phyloP scores from a whole-genome alignment of 2,329 filamentous ascomycete species.

The Sclerotinia minor region DNA sequence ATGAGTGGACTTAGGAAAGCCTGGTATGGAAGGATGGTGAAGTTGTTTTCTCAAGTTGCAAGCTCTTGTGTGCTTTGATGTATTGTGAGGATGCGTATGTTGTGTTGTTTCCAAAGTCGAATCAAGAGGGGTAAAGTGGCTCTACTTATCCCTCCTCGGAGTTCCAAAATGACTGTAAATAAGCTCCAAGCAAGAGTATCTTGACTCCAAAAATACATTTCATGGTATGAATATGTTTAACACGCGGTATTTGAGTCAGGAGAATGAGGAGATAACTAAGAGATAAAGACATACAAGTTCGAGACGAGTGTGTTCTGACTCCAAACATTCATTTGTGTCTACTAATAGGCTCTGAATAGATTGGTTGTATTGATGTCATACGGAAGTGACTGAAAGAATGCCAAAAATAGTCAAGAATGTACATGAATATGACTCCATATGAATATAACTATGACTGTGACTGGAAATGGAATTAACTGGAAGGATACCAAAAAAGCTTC shows the following conservation, averaged over 20 bases:
- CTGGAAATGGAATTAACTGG: no score
- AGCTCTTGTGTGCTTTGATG: not conserved
- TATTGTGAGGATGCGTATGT: not conserved
- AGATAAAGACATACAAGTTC: not conserved
- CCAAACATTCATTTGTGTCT: not conserved
- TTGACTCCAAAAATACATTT: not conserved
- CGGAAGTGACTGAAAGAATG: not conserved
- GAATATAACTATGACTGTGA: no score
- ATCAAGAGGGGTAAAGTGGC: not conserved
- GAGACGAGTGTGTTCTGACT: not conserved
- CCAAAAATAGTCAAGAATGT: no score
- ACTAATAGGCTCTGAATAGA: not conserved
- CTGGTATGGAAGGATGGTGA: not conserved
- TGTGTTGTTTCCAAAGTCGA: not conserved
- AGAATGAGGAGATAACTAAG: not conserved
- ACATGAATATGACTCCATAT: no score
- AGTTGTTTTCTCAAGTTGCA: not conserved
- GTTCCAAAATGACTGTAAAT: not conserved
- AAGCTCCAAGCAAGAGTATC: not conserved
- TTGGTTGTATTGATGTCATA: fast-evolving
- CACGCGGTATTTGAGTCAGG: not conserved
- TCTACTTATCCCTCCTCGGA: not conserved
- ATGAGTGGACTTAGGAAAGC: not conserved
- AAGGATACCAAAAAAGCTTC: no score
- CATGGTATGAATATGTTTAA: not conserved